A percentile compares a stretch with the other conserved stretches of the same genome.
These are phyloP conservation scores for sunflower (Helianthus annuus) DNA, from an alignment of 129 eudicot genomes.

Conservation along the genomic window HanXRQr2.0-SUNRISE NC_035437.2:87890086-87890585, in stretches of 20 bases:
- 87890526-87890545: constrained; percentile 65
- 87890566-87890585: constrained; percentile 90
- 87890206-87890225: not conserved
- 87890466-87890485: no score
- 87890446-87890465: no score
- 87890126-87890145: constrained; percentile 95
- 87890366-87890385: no score
- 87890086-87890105: constrained; percentile 84
- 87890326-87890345: no score
- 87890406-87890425: not conserved
- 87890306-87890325: no score
- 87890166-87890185: not conserved
- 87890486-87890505: no score
- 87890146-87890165: constrained; percentile 95
- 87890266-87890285: no score
- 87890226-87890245: no score
- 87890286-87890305: no score
- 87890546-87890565: constrained; percentile 83
- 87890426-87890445: no score
- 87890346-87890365: no score
- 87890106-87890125: constrained; percentile 86
- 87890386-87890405: not conserved
- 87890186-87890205: not conserved
- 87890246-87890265: no score
- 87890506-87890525: not conserved